phyloP scores from a whole-genome alignment of 2,329 filamentous ascomycete genomes.

The Cryphonectria nitschkei region DNA sequence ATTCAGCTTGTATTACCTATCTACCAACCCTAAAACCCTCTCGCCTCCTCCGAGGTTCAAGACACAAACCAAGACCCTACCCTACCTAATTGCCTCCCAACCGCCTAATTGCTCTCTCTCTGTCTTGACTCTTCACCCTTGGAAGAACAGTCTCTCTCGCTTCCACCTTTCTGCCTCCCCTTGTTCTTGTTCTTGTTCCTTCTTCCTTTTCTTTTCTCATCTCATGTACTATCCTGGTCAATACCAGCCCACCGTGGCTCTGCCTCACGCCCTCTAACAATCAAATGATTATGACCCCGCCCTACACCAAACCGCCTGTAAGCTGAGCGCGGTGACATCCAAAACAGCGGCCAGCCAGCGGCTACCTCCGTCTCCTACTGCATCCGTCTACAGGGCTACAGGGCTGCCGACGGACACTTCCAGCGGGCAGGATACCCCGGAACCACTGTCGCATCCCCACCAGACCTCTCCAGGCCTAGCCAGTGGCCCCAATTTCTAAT shows the following conservation, averaged over 20 bases:
- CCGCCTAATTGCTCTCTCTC: background rate
- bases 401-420: background rate
- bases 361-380: background rate
- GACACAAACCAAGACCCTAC: background rate
- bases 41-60: background rate
- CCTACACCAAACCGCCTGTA: background rate
- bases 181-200: too few relatives aligned
- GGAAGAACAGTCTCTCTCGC: background rate
- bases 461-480: slow-evolving; percentile 9
- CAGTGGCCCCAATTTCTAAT: slow-evolving; percentile 20
- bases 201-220: background rate
- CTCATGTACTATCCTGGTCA: background rate
- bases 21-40: background rate
- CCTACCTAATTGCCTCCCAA: background rate
- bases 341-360: background rate
- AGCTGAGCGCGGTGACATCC: background rate
- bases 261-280: background rate
- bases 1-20: background rate
- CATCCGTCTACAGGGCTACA: background rate
- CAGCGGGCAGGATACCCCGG: slow-evolving; percentile 2
- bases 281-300: background rate
- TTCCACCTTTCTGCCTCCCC: background rate
- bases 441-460: background rate
- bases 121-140: background rate
- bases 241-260: background rate